Evolutionary conservation across 1,284 basidiomycete genomes (phyloP).

Genomic region (Pterula multifida): DNA sequence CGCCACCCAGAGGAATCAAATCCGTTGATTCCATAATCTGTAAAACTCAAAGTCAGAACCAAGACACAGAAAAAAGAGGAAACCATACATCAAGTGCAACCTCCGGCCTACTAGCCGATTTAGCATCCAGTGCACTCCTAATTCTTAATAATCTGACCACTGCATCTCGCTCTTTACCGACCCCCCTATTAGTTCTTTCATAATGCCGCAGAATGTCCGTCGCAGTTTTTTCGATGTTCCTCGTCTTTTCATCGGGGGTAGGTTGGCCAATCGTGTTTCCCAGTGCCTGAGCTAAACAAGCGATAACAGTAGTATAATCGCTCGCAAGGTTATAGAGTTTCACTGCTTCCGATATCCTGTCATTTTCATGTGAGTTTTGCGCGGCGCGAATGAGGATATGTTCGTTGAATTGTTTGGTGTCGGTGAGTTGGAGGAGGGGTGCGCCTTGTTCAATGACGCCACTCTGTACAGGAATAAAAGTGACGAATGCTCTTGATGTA

Average conservation of each 20-base stretch:
- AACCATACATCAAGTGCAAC: conserved; percentile 66
- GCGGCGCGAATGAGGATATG: conserved; percentile 80
- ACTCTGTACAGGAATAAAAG: conserved; percentile 31
- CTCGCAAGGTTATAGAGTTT: conserved; percentile 93
- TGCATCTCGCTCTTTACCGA: conserved; percentile 67
- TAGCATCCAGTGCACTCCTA: conserved; percentile 72
- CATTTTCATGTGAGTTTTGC: conserved; percentile 61
- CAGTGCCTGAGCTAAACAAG: conserved; percentile 80
- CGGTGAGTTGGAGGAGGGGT: conserved; percentile 63
- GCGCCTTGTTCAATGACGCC: conserved; percentile 84
- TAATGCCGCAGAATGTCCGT: conserved; percentile 81
- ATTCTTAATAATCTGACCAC: conserved; percentile 73
- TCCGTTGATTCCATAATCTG: conserved; percentile 85
- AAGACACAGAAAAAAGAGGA: conserved; percentile 3
- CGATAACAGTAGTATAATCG: conserved; percentile 82
- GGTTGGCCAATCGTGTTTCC: conserved; percentile 75
- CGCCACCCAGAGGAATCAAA: conserved; percentile 80
- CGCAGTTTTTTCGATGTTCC: conserved; percentile 69
- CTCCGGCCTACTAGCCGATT: conserved; percentile 64
- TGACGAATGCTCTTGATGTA: not conserved
- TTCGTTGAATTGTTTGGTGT: conserved; percentile 65
- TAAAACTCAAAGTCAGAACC: conserved; percentile 1
- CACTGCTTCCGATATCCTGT: conserved; percentile 83
- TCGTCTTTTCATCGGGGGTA: conserved; percentile 55
- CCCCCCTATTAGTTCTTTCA: conserved; percentile 66